Evolutionary conservation across 805 yeast genomes (phyloP), one percentile per base, ranked within the genome.

Genomic region (Lipomyces kockii): DNA sequence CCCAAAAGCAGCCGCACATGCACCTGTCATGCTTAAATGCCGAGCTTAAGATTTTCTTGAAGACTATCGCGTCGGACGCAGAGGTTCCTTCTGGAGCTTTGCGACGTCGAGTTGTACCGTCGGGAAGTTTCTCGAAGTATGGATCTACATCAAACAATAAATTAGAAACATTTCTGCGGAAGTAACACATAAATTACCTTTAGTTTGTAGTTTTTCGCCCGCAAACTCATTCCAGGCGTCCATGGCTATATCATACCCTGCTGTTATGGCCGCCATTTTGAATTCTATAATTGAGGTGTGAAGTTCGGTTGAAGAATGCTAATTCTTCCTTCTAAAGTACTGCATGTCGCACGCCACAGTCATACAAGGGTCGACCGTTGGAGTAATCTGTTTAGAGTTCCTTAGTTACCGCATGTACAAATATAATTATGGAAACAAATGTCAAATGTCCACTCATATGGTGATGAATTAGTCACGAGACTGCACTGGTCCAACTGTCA

Each of bases 11-110:
- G 0, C 97, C 97, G 76, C 90, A 82, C 74, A 91, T 85, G 76
- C 96, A 91, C 71, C 85, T 84, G 76, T 94, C 98, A 75, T 94
- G 92, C 17, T 84, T 74, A 97, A 97, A 93, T 0, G 98, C 98
- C 68, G 86, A 83, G 61, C 80, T 82, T 74, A 89, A 93, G n/a
- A 92, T 80, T 32, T 77, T 79, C 75, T 88, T 89, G 96, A 95
- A 94, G 7, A 83, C 80, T 72, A 85, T 84, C 58, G 83, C 85
- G 71, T 92, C 95, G 51, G 82, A 80, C 61, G 85, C 84, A 2
- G 87, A 80, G 25, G 87, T 83, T 25, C 83, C 83, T 1, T 82
- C 83, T 0, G 93, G 90, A 14, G 91, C 82, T 68, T 84, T 83
- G 43, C 92, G 82, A 67, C 86, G 83, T 60, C 83, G 83, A 12